A percentile compares a stretch with the other conserved stretches of the same genome.
These are phyloP conservation scores for Diutina rugosa DNA, from an alignment of 1,139 yeast genomes.

Conservation along the genomic window DNA sequence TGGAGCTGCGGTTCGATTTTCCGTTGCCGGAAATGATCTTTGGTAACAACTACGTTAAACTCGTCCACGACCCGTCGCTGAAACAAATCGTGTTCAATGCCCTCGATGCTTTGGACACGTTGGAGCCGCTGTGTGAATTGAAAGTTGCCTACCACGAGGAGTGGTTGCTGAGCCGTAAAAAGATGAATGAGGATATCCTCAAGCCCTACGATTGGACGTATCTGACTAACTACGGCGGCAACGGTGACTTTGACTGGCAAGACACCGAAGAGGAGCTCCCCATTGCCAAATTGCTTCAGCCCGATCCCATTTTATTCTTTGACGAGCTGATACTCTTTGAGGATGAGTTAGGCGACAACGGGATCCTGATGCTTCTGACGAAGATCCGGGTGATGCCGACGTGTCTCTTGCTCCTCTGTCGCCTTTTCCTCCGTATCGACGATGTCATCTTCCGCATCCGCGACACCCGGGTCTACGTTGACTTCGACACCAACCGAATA, in stretches of 20 bases:
- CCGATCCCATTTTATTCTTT: constrained; percentile 79
- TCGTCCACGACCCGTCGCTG: constrained; percentile 18
- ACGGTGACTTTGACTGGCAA: constrained; percentile 10
- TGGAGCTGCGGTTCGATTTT: constrained; percentile 47
- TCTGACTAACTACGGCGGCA: constrained; percentile 65
- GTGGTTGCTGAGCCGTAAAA: constrained; percentile 43
- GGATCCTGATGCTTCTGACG: constrained; percentile 63
- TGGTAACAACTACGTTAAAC: constrained; percentile 66
- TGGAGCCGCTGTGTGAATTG: constrained; percentile 27
- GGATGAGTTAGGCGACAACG: constrained; percentile 95
- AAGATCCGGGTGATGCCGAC: constrained; percentile 86
- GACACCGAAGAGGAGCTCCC: constrained; percentile 39
- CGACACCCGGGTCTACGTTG: constrained; percentile 76
- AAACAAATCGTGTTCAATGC: constrained; percentile 54
- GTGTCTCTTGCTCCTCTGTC: constrained; percentile 55
- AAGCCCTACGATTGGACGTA: constrained; percentile 97
- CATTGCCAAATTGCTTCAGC: constrained; percentile 48
- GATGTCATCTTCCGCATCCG: constrained; percentile 73
- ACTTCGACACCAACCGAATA: constrained; percentile 51
- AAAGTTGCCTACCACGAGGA: constrained; percentile 79
- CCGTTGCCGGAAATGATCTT: constrained; percentile 97
- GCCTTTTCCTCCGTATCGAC: constrained; percentile 82
- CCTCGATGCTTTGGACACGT: constrained; percentile 64
- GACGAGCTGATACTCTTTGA: constrained; percentile 85
- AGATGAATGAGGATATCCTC: constrained; percentile 20